Evolutionary conservation across 495 filamentous ascomycete genomes (phyloP).

Genomic region (Rhizodiscina lignyota): DNA sequence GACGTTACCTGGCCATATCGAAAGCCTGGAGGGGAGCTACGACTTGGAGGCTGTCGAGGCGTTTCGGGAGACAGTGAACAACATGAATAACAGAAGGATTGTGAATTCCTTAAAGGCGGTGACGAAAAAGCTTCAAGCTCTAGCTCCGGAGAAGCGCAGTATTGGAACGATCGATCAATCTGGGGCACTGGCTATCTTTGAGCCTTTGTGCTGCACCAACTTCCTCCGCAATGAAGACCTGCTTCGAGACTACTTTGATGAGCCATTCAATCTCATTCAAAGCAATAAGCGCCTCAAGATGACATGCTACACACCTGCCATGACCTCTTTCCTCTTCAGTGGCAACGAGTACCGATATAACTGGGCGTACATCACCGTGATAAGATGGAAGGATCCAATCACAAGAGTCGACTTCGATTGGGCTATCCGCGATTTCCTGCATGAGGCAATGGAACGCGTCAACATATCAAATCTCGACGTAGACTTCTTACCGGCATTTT

Average conservation of each 20-base stretch:
- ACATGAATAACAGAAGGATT: slow-evolving; percentile 47
- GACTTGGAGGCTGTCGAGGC: slow-evolving; percentile 1
- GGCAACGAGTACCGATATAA: slow-evolving; percentile 34
- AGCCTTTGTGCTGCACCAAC: slow-evolving; percentile 43
- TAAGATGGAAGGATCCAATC: slow-evolving; percentile 36
- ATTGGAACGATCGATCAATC: slow-evolving; percentile 30
- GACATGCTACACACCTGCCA: slow-evolving; percentile 54
- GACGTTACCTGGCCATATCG: slow-evolving; percentile 43
- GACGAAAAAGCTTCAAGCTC: slow-evolving; percentile 33
- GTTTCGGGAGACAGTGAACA: slow-evolving; percentile 9
- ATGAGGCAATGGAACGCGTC: slow-evolving; percentile 20
- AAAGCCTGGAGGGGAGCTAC: slow-evolving; percentile 36
- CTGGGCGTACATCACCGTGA: slow-evolving; percentile 58
- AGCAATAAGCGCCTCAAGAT: slow-evolving; percentile 53
- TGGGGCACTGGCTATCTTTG: slow-evolving; percentile 43
- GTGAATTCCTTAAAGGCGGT: slow-evolving; percentile 33
- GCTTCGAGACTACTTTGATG: slow-evolving; percentile 48
- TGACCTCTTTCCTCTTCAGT: slow-evolving; percentile 67
- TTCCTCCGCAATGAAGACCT: slow-evolving; percentile 35
- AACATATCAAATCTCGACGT: slow-evolving; percentile 26
- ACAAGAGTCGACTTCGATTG: slow-evolving; percentile 62
- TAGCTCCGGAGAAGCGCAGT: slow-evolving; percentile 30
- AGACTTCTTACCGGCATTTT: slow-evolving; percentile 45
- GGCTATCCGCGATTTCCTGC: slow-evolving; percentile 54
- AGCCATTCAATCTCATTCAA: slow-evolving; percentile 62